These are phyloP conservation scores for Lepidopterella palustris DNA, from an alignment of 495 filamentous ascomycete genomes.

Conservation along the genomic window DNA sequence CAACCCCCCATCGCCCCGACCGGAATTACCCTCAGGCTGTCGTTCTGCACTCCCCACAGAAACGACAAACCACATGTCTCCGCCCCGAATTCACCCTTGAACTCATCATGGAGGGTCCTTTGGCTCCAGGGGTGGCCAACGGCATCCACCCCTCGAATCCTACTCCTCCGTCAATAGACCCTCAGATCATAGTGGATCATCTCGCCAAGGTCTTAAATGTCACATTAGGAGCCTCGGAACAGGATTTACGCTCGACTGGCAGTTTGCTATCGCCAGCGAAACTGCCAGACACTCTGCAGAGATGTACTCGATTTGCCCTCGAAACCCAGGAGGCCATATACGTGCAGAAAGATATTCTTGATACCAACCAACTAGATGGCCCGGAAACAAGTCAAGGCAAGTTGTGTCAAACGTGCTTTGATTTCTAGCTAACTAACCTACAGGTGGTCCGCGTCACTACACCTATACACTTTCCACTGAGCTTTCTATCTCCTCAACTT, in stretches of 20 bases:
- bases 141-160: conserved; percentile 34
- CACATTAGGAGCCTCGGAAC: conserved; percentile 73
- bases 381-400: conserved; percentile 47
- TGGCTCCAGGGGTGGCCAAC: conserved; percentile 33
- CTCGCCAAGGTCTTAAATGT: conserved; percentile 71
- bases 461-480: conserved; percentile 74
- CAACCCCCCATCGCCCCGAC: too few relatives aligned
- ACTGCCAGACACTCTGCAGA: conserved; percentile 70
- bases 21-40: too few relatives aligned
- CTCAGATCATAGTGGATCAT: conserved; percentile 66
- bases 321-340: conserved; percentile 84
- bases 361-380: conserved; percentile 33
- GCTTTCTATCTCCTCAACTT: conserved; percentile 68
- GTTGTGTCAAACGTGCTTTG: conserved; percentile 11
- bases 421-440: conserved; percentile 19
- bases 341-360: conserved; percentile 72
- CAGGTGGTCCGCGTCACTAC: conserved; percentile 45
- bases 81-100: conserved; percentile 10
- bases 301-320: conserved; percentile 82
- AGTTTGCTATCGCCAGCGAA: conserved; percentile 70
- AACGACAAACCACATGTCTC: conserved; percentile 24
- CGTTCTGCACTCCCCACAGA: neutral
- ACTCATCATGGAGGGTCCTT: conserved; percentile 37
- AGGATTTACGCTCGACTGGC: conserved; percentile 70
- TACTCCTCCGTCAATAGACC: conserved; percentile 45